A percentile compares a stretch with the other conserved stretches of the same genome.
Conservation (phyloP, 345 rosid species). For the Boechera retrofracta region DNA sequence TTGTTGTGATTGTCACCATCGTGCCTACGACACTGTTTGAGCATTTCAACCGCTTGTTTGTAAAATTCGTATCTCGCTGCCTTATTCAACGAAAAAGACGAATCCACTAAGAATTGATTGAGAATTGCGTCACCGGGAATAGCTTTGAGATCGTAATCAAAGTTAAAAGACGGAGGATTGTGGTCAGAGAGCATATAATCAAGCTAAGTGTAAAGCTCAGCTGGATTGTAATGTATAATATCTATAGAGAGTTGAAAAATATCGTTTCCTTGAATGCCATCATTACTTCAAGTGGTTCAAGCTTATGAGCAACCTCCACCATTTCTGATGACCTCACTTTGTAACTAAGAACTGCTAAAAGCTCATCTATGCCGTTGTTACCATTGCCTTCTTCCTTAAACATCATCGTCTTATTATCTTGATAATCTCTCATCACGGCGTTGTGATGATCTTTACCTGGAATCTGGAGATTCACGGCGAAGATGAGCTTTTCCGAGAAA, state of each 20-base stretch:
- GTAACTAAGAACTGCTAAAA: too few relatives aligned
- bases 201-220: too few relatives aligned
- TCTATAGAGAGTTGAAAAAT: too few relatives aligned
- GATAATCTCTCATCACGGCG: slow-evolving; percentile 65
- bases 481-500: slow-evolving; percentile 65
- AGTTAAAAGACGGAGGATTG: slow-evolving; percentile 45
- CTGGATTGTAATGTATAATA: too few relatives aligned
- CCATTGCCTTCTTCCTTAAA: slow-evolving; percentile 51
- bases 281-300: too few relatives aligned
- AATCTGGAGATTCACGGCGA: slow-evolving; percentile 87
- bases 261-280: too few relatives aligned
- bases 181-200: slow-evolving; percentile 47
- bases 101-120: background rate
- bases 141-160: slow-evolving; percentile 64
- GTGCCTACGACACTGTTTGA: too few relatives aligned
- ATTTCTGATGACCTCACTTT: too few relatives aligned
- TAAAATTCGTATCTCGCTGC: too few relatives aligned
- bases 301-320: too few relatives aligned
- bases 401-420: slow-evolving; percentile 47
- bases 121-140: slow-evolving; percentile 75
- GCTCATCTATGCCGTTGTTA: slow-evolving; percentile 41
- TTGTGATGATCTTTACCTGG: slow-evolving; percentile 87
- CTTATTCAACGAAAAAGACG: too few relatives aligned
- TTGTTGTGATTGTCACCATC: background rate
- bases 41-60: too few relatives aligned